Evolutionary conservation across 2,329 filamentous ascomycete species (phyloP).

Genomic region (Mycosphaerelloides madeirae): DNA sequence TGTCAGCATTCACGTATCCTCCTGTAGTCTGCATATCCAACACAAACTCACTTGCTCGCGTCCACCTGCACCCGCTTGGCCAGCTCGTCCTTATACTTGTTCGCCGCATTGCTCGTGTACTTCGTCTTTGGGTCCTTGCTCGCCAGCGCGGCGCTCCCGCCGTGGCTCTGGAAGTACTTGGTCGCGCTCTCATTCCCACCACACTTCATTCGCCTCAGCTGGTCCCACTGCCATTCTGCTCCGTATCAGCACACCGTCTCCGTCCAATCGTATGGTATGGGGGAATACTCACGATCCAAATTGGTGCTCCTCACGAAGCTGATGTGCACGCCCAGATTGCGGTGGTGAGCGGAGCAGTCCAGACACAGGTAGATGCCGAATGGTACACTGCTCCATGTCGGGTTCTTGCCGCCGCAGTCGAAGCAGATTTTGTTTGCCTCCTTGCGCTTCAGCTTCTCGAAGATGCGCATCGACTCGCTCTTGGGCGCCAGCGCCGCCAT

Average conservation of each 20-base stretch:
- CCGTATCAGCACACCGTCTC: too few species aligned
- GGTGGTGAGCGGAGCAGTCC: constrained; percentile 94
- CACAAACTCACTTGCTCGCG: constrained; percentile 66
- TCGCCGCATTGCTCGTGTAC: constrained; percentile 88
- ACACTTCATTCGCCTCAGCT: constrained; percentile 95
- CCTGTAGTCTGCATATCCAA: not conserved
- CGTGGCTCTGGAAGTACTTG: constrained; percentile 96
- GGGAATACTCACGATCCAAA: constrained; percentile 74
- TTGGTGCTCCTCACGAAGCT: constrained; percentile 98
- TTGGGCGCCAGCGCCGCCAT: constrained; percentile 70
- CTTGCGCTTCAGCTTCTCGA: constrained; percentile 94
- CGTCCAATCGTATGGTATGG: too few species aligned
- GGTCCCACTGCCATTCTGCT: constrained; percentile 93
- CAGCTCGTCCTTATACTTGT: constrained; percentile 96
- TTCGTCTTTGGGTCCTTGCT: constrained; percentile 97
- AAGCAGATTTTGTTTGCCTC: constrained; percentile 98
- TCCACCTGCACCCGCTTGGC: constrained; percentile 80
- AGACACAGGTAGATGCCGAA: constrained; percentile 97
- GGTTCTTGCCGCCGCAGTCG: constrained; percentile 95
- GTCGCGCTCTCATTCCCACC: constrained; percentile 97
- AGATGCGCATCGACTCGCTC: constrained; percentile 92
- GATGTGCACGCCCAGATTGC: constrained; percentile 97
- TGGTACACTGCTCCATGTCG: constrained; percentile 88
- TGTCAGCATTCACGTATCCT: constrained; percentile 21
- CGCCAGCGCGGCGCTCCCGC: constrained; percentile 84